Evolutionary conservation across 2,329 filamentous ascomycete genomes (phyloP), one percentile per base, ranked within the genome.

Genomic region (Iodosphaeria phyllophila): DNA sequence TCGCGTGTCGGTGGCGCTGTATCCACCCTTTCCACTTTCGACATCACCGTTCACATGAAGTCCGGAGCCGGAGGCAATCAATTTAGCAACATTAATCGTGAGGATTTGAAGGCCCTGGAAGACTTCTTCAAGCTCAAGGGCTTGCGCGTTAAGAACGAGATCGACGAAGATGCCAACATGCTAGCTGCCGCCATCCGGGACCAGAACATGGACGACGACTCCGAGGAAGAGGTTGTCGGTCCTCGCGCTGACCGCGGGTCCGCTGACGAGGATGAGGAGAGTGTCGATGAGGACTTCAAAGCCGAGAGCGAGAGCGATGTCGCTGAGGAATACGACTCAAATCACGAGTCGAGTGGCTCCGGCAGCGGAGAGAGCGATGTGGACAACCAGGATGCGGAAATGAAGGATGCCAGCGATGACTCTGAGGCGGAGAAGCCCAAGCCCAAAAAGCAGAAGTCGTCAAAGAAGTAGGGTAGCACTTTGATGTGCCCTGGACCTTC

Each of bases 11-110:
- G 83, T 32, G 89, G 89, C 30, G 84, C 86, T 27, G 74, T 95
- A 32, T 92, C 86, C 25, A 80, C 89, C 24, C 77, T 86, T 36
- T 79, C 89, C 29, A 98, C 89, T 3, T 98, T 98, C 44, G 89
- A 98, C 48, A 93, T 98, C 39, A 89, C 83, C 1, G 79, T 98
- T 30, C 74, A 74, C 28, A 66, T 93, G 58, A 95, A 93, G 62
- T 70, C 62, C 37, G 79, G 78, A n/a, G 64, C 69, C 26, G 77
- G 78, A 29, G 83, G 92, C 42, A 82, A 84, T 39, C 84, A 93
- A 43, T 98, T 98, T 58, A 92, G 83, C 55, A 98, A 98, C 59
- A 98, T 98, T 50, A 98, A 93, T 48, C 77, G 86, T 39, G 89
- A 98, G 56, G 89, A 98, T 47, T 80, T 95, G 51, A 79, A 89